phyloP scores from a whole-genome alignment of 495 filamentous ascomycete species.

The Podospora conica region DNA sequence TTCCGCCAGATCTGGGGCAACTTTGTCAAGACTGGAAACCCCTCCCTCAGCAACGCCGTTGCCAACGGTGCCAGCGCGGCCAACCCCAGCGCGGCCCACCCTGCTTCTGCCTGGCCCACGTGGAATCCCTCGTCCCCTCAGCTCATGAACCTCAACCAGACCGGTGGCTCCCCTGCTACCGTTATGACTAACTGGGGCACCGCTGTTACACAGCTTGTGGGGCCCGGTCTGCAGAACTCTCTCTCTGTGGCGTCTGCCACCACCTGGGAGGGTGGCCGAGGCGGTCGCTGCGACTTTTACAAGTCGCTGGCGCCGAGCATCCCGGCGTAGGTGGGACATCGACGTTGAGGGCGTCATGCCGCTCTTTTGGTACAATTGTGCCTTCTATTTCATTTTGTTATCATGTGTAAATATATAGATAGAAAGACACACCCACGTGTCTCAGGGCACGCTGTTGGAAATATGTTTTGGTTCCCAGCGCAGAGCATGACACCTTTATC shows the following conservation, averaged over 20 bases:
- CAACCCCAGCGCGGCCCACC: conserved; percentile 19
- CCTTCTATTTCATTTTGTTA: too few relatives aligned
- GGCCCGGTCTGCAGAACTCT: conserved; percentile 41
- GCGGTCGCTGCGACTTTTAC: conserved; percentile 52
- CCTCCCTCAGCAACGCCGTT: conserved; percentile 42
- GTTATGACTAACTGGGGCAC: conserved; percentile 21
- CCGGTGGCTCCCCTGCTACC: conserved; percentile 38
- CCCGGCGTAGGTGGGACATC: conserved; percentile 36
- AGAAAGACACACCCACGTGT: too few relatives aligned
- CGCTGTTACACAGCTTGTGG: conserved; percentile 27
- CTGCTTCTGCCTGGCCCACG: conserved; percentile 28
- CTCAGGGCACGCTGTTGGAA: too few relatives aligned
- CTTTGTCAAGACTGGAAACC: conserved; percentile 50
- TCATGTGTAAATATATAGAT: too few relatives aligned
- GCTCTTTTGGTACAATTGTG: too few relatives aligned
- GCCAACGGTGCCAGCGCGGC: conserved; percentile 34
- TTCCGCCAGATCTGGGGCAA: conserved; percentile 45
- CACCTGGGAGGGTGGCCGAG: conserved; percentile 54
- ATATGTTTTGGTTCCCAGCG: too few relatives aligned
- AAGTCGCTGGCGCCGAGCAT: conserved; percentile 36
- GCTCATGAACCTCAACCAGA: conserved; percentile 50
- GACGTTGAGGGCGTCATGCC: too few relatives aligned
- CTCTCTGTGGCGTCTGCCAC: conserved; percentile 45
- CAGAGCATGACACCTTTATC: too few relatives aligned
- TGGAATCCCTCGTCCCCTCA: conserved; percentile 32